phyloP scores from a whole-genome alignment of 108 stramenopile genomes.

The Pseudonitzschia delicatissima region DNA sequence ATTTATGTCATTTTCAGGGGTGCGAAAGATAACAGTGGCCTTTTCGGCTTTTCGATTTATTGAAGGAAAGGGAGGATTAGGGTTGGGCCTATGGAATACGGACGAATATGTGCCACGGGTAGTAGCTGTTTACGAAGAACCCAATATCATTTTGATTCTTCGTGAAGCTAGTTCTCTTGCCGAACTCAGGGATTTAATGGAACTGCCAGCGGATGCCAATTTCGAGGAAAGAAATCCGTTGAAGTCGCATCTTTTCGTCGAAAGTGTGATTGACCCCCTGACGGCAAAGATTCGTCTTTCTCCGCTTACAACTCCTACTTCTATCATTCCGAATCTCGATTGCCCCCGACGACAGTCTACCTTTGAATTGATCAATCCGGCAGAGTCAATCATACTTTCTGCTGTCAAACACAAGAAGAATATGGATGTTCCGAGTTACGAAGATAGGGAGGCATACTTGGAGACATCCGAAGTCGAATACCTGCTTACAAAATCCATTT shows the following conservation, averaged over 20 bases:
- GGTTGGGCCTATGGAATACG: constrained; percentile 48
- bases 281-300: constrained; percentile 75
- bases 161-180: constrained; percentile 42
- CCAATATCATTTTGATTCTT: constrained; percentile 56
- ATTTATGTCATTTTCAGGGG: constrained; percentile 50
- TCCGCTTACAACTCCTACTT: constrained; percentile 68
- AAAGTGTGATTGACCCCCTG: constrained; percentile 68
- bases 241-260: constrained; percentile 54
- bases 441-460: constrained; percentile 41
- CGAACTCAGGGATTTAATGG: constrained; percentile 51
- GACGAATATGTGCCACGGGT: constrained; percentile 35
- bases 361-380: constrained; percentile 73
- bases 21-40: constrained; percentile 27
- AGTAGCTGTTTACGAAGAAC: constrained; percentile 53
- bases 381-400: constrained; percentile 53
- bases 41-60: constrained; percentile 21
- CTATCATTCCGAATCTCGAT: constrained; percentile 30
- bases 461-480: constrained; percentile 49
- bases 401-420: constrained; percentile 39
- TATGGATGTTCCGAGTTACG: constrained; percentile 15
- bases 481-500: constrained; percentile 49
- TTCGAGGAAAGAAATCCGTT: constrained; percentile 20
- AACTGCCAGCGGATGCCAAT: constrained; percentile 30
- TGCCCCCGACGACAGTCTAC: constrained; percentile 47
- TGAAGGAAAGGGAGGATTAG: constrained; percentile 24